phyloP scores from a whole-genome alignment of 768 basidiomycete genomes.

The Russula lepida region DNA sequence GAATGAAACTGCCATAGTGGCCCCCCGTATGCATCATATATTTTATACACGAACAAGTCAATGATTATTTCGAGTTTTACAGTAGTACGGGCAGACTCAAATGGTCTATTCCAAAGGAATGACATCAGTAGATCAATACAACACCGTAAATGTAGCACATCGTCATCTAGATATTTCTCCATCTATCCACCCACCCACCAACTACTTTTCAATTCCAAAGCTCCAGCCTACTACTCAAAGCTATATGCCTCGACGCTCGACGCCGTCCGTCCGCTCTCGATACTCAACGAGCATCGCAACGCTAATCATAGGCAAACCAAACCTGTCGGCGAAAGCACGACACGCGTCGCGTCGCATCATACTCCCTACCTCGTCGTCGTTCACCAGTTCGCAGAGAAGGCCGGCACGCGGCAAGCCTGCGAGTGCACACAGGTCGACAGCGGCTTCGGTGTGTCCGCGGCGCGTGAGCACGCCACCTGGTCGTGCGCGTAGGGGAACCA shows the following conservation, averaged over 20 bases:
- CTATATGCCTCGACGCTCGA: background rate
- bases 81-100: background rate
- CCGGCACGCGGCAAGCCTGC: conserved; percentile 64
- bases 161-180: background rate
- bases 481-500: conserved; percentile 87
- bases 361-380: conserved; percentile 76
- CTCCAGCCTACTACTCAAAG: background rate
- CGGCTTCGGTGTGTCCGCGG: conserved; percentile 89
- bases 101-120: background rate
- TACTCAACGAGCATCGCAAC: conserved; percentile 70
- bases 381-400: conserved; percentile 90
- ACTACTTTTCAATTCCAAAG: background rate
- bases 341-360: conserved; percentile 98
- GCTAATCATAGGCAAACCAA: conserved; percentile 91
- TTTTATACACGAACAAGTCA: too few relatives aligned
- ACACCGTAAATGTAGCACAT: background rate
- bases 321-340: conserved; percentile 78
- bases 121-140: background rate
- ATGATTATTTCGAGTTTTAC: too few relatives aligned
- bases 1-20: too few relatives aligned
- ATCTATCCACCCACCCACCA: too few relatives aligned
- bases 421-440: conserved; percentile 77
- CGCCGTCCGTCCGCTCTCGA: conserved; percentile 21
- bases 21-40: too few relatives aligned
- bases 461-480: conserved; percentile 80